Evolutionary conservation across 768 basidiomycete genomes (phyloP).

Genomic region (Mrakia frigida): DNA sequence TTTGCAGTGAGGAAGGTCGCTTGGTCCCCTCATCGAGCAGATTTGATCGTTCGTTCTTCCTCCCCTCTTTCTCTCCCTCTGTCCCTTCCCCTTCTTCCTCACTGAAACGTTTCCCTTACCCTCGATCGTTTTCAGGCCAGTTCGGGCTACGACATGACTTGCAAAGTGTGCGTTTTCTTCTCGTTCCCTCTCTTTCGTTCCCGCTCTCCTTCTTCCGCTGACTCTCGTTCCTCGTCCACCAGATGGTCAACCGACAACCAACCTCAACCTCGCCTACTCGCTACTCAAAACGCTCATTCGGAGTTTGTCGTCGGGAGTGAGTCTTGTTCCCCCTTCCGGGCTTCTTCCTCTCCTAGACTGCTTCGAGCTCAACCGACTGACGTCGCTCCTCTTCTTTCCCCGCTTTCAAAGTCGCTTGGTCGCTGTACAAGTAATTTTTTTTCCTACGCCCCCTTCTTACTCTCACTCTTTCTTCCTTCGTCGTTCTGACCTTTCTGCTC

Average conservation of each 20-base stretch:
- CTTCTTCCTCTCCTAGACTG: not conserved
- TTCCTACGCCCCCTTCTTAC: too few relatives aligned
- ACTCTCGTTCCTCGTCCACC: slow-evolving; percentile 23
- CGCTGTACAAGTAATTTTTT: slow-evolving; percentile 21
- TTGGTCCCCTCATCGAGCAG: slow-evolving; percentile 20
- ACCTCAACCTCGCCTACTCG: slow-evolving; percentile 49
- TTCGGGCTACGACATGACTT: slow-evolving; percentile 91
- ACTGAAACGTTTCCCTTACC: slow-evolving; percentile 34
- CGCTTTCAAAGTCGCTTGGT: slow-evolving; percentile 20
- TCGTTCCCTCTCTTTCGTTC: not conserved
- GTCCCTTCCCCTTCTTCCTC: not conserved
- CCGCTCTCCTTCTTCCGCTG: slow-evolving; percentile 9
- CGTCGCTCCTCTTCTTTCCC: not conserved
- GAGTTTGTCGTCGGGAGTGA: slow-evolving; percentile 87
- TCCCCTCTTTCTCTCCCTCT: not conserved
- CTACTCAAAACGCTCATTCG: slow-evolving; percentile 61
- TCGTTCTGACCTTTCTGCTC: not conserved
- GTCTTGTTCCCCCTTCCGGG: not conserved
- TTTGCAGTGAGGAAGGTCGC: slow-evolving; percentile 22
- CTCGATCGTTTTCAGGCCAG: slow-evolving; percentile 45
- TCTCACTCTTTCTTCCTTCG: too few relatives aligned
- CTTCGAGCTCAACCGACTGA: not conserved
- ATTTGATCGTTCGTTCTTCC: slow-evolving; percentile 1
- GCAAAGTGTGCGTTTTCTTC: slow-evolving; percentile 63
- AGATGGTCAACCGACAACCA: slow-evolving; percentile 63